Percentiles rank a stretch among this genome's conserved stretches.
Conservation (phyloP, 2,329 filamentous ascomycete species). For the Cladosporium sp. region DNA sequence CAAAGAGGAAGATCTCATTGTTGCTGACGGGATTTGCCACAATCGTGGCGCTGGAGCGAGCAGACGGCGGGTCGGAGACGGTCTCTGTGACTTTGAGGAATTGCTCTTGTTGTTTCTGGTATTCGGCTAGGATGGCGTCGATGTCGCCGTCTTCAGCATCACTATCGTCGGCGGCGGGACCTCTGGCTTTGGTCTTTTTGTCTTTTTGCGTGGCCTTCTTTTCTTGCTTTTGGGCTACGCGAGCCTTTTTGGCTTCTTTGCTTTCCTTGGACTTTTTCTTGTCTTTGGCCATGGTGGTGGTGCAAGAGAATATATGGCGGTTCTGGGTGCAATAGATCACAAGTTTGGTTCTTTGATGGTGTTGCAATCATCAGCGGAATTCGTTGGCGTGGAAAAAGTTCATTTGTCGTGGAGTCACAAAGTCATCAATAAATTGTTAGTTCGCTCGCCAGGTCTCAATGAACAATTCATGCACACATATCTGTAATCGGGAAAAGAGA, state of each 20-base stretch:
- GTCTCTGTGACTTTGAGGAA: conserved; percentile 92
- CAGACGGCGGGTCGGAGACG: conserved; percentile 65
- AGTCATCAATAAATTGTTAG: too few species aligned
- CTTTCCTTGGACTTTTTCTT: conserved; percentile 26
- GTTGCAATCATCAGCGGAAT: neutral
- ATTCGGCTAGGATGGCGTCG: conserved; percentile 88
- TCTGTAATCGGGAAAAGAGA: too few species aligned
- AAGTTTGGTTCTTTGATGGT: too few species aligned
- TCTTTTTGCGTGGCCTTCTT: conserved; percentile 69
- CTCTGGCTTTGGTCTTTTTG: conserved; percentile 77
- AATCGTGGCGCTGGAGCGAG: conserved; percentile 75
- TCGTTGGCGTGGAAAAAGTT: neutral
- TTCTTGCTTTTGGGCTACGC: conserved; percentile 47
- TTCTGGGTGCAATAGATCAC: too few species aligned
- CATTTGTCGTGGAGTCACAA: too few species aligned
- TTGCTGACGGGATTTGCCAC: conserved; percentile 80
- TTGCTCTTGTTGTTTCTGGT: conserved; percentile 84
- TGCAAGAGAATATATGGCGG: too few species aligned
- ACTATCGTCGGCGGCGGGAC: conserved; percentile 63
- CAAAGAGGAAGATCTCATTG: conserved; percentile 87
- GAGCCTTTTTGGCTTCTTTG: conserved; percentile 33
- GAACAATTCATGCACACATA: too few species aligned
- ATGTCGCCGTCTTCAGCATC: conserved; percentile 91
- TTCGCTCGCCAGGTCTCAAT: too few species aligned
- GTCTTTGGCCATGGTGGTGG: conserved; percentile 49